Percentiles rank a stretch among this genome's conserved stretches.
Conservation (phyloP, 2,329 filamentous ascomycete genomes). For the Capronia coronata region DNA sequence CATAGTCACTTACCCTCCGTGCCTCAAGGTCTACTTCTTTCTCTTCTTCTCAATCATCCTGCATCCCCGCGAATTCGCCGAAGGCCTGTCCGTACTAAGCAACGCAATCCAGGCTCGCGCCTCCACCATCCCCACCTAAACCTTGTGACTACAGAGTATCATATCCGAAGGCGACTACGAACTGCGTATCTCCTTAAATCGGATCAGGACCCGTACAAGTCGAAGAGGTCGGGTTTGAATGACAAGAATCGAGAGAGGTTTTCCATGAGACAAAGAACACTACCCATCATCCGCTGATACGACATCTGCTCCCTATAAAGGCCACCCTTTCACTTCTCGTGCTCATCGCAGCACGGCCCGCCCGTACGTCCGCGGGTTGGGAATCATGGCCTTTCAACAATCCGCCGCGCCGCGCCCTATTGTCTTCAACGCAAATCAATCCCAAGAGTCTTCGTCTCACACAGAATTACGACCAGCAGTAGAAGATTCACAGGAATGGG, state of each 20-base stretch:
- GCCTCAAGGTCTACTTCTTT: slow-evolving; percentile 3
- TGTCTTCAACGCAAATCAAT: slow-evolving; percentile 15
- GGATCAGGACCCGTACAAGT: slow-evolving; percentile 1
- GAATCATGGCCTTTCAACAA: slow-evolving; percentile 26
- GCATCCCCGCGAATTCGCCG: not conserved
- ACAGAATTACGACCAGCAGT: slow-evolving; percentile 24
- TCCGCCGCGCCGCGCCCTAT: slow-evolving; percentile 22
- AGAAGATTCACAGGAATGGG: slow-evolving; percentile 85
- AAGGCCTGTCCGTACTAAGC: not conserved
- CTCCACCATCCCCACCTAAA: slow-evolving; percentile 8
- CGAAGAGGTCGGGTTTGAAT: not conserved
- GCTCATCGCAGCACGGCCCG: slow-evolving; percentile 14
- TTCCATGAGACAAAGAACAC: slow-evolving; percentile 10
- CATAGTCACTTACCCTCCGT: not conserved
- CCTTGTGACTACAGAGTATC: slow-evolving; percentile 10
- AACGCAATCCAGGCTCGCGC: not conserved
- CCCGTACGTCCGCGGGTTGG: slow-evolving; percentile 18
- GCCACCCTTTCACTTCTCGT: slow-evolving; percentile 10
- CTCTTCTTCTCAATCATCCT: not conserved
- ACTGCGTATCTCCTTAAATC: not conserved
- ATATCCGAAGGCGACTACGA: not conserved
- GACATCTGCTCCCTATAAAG: not conserved
- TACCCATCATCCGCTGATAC: not conserved
- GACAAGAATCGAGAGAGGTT: slow-evolving; percentile 7
- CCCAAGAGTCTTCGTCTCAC: slow-evolving; percentile 24